Evolutionary conservation across 2,329 filamentous ascomycete species (phyloP).

Genomic region (Fusarium nisikadoi): DNA sequence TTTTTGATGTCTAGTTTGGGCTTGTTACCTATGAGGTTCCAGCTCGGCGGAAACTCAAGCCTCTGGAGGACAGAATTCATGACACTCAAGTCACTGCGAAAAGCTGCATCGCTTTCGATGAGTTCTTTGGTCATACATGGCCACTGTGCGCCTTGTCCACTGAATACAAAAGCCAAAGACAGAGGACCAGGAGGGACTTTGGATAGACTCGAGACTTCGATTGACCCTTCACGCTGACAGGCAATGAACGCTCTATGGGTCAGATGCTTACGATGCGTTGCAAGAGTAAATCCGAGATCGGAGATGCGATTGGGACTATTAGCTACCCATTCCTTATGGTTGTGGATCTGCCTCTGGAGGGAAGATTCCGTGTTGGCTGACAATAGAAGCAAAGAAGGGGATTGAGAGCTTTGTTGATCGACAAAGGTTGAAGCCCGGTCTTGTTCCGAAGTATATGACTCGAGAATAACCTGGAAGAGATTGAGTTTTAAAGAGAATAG

Average conservation of each 20-base stretch:
- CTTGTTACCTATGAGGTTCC: slow-evolving; percentile 26
- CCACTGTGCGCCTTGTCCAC: slow-evolving; percentile 53
- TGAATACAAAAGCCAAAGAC: slow-evolving; percentile 41
- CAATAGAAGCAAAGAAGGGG: slow-evolving; percentile 18
- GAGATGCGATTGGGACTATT: slow-evolving; percentile 8
- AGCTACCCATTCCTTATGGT: slow-evolving; percentile 36
- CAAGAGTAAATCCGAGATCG: slow-evolving; percentile 48
- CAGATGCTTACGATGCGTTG: slow-evolving; percentile 43
- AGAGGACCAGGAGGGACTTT: rapidly evolving
- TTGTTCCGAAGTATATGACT: slow-evolving; percentile 2
- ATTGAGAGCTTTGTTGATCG: not conserved
- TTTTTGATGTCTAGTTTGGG: not conserved
- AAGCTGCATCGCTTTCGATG: not conserved
- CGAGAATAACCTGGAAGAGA: slow-evolving; percentile 25
- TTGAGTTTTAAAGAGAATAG: not conserved
- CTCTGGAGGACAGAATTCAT: slow-evolving; percentile 17
- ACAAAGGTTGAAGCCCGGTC: not conserved
- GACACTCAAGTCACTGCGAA: slow-evolving; percentile 1
- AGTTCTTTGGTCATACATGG: slow-evolving; percentile 45
- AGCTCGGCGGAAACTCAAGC: not conserved
- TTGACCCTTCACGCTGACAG: not conserved
- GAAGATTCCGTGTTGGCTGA: slow-evolving; percentile 31
- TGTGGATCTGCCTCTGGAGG: slow-evolving; percentile 9
- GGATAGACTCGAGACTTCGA: slow-evolving; percentile 17
- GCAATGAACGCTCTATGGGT: slow-evolving; percentile 23